Conservation (phyloP, 331 rosid genomes). For the Arachis monticola region DNA sequence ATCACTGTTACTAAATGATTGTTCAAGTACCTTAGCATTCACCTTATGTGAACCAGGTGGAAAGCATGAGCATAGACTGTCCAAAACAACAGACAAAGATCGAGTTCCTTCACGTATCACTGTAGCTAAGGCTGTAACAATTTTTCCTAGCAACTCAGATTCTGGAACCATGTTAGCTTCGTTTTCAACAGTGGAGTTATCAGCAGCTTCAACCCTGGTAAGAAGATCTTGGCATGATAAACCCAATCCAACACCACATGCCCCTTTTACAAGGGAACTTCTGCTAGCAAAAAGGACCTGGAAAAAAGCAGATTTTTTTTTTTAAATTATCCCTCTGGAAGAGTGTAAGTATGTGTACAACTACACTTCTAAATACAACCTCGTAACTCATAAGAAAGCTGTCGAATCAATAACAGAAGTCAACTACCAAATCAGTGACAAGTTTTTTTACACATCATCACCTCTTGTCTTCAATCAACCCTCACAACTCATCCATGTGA, state of each 20-base stretch:
- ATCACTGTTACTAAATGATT: conserved; percentile 48
- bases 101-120: conserved; percentile 60
- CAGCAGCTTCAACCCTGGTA: conserved; percentile 67
- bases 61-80: conserved; percentile 61
- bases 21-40: conserved; percentile 46
- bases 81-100: conserved; percentile 61
- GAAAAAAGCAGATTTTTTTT: conserved; percentile 40
- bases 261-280: conserved; percentile 93
- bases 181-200: conserved; percentile 49
- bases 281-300: conserved; percentile 75
- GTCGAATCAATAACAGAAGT: conserved; percentile 1
- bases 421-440: conserved; percentile 5
- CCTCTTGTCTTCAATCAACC: neutral
- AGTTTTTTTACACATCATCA: neutral
- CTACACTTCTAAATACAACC: neutral
- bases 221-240: conserved; percentile 90
- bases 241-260: conserved; percentile 97
- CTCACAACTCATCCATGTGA: neutral
- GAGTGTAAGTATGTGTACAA: neutral
- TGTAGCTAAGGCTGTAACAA: conserved; percentile 62
- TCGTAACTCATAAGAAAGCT: neutral
- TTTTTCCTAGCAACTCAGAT: conserved; percentile 62
- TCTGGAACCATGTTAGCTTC: conserved; percentile 61
- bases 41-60: conserved; percentile 47
- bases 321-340: conserved; percentile 2